A percentile compares a stretch with the other conserved stretches of the same genome.
Evolutionary conservation across 345 rosid species (phyloP).

Genomic region (sweet orange (Citrus sinensis)): DVS_A1.0 CM039164.1:21387501-21388000

Average conservation of each 20-base stretch:
- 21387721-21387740: constrained; percentile 41
- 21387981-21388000: constrained; percentile 48
- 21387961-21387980: constrained; percentile 36
- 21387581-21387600: too few species aligned
- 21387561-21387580: too few species aligned
- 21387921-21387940: constrained; percentile 32
- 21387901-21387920: constrained; percentile 44
- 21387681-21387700: neutral
- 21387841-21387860: constrained; percentile 46
- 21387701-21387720: constrained; percentile 27
- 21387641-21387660: too few species aligned
- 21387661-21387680: neutral
- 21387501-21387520: too few species aligned
- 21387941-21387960: constrained; percentile 18
- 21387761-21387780: constrained; percentile 53
- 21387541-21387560: too few species aligned
- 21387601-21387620: too few species aligned
- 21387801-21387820: constrained; percentile 42
- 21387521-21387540: too few species aligned
- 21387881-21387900: constrained; percentile 28
- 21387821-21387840: constrained; percentile 32
- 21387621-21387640: neutral
- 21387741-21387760: constrained; percentile 43
- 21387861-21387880: constrained; percentile 38
- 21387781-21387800: constrained; percentile 38